Evolutionary conservation across 2,329 filamentous ascomycete genomes (phyloP), one percentile per base, ranked within the genome.

Genomic region (Alternaria gansuensis): DNA sequence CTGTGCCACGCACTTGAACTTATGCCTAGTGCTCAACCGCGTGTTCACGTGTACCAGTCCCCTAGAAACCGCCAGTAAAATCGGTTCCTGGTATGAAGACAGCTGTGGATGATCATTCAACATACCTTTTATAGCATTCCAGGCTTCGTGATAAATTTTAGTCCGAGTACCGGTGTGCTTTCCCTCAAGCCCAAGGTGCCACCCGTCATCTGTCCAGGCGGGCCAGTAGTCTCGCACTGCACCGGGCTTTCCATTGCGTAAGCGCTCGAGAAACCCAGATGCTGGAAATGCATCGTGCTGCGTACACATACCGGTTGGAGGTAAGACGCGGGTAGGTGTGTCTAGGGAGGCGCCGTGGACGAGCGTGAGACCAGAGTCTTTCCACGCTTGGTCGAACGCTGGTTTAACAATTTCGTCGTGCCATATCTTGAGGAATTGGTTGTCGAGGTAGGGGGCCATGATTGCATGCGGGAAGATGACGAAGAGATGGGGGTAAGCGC

Each of bases 371-470:
- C 52, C 44, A 4, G 57, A 61, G 17, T 63, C 46, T 8, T 46
- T 43, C 67, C 64, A 71, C 3, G 68, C 64, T 14, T 31, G 29
- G 29, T 69, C 57, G 48, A 69, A 69, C 1, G 66, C 64, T 1
- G 67, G 67, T 21, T 57, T 62, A 14, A 71, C 48, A 4, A 71
- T 59, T 1, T 66, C 49, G 8, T 69, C 59, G 53, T 69, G 66
- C 66, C 66, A 70, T 21, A 60, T 50, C 7, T 43, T 40, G 24
- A 69, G 53, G 52, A 71, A 68, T 37, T 57, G 28, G 59, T 28
- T 26, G 9, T 26, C 10, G 41, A 36, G 6, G 53, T 8, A 31
- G 17, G 31, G 44, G 0, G 26, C 31, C n/a, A 37, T 51, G 7
- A n/a, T 17, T 1, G 51, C 41, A 17, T 67, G 43, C 11, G 67